phyloP scores from a whole-genome alignment of 2,329 filamentous ascomycete species.

The Ophiostoma australiae region DNA sequence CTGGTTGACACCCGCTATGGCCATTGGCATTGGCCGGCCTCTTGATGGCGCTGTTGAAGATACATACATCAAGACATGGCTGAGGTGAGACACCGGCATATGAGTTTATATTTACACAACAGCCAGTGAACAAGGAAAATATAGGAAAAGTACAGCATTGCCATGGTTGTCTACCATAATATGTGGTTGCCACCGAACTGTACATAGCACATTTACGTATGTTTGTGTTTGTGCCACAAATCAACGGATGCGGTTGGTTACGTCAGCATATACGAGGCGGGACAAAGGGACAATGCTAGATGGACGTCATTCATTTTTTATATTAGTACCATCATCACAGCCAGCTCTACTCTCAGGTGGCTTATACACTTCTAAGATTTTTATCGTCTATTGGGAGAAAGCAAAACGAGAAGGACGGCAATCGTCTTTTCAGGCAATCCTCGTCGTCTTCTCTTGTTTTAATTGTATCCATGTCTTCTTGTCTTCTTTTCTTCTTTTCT shows the following conservation, averaged over 20 bases:
- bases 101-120: not conserved
- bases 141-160: not conserved
- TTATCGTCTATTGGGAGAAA: slow-evolving; percentile 9
- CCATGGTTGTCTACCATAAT: not conserved
- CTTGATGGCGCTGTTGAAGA: not conserved
- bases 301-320: not conserved
- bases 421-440: not conserved
- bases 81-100: not conserved
- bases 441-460: not conserved
- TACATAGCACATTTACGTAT: no score
- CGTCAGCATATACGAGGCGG: not conserved
- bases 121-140: not conserved
- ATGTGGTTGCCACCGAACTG: not conserved
- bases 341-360: not conserved
- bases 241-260: not conserved
- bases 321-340: not conserved
- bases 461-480: not conserved
- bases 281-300: not conserved
- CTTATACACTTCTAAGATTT: not conserved
- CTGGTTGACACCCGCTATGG: not conserved
- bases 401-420: not conserved
- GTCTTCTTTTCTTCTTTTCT: not conserved
- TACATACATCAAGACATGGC: not conserved
- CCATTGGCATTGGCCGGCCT: not conserved
- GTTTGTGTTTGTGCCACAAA: not conserved